phyloP scores from a whole-genome alignment of 164 flowering plant genomes.

The Vitis labrusca region DNA sequence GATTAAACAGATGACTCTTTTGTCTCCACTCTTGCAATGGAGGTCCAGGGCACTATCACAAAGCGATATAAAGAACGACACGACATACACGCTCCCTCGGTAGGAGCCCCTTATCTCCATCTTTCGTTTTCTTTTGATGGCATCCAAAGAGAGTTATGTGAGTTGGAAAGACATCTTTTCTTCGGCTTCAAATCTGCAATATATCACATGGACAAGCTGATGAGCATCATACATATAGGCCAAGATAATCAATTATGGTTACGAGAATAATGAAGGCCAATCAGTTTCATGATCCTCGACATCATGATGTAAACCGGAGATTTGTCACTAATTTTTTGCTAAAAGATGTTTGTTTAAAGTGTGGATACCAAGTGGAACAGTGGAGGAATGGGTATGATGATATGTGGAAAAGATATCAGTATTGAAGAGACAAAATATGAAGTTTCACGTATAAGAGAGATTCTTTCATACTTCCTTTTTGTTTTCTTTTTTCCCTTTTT shows the following conservation, averaged over 20 bases:
- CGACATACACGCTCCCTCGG: conserved; percentile 44
- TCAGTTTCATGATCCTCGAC: background rate
- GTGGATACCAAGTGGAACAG: too few species aligned
- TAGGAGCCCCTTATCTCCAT: conserved; percentile 7
- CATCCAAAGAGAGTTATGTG: conserved; percentile 30
- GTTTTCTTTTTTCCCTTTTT: background rate
- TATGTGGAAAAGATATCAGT: background rate
- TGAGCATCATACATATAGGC: background rate
- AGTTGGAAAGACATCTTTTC: conserved; percentile 17
- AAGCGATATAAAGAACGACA: conserved; percentile 26
- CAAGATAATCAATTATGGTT: background rate
- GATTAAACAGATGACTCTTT: conserved; percentile 52
- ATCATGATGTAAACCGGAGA: background rate
- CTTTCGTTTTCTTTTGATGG: conserved; percentile 24
- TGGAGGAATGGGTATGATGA: too few species aligned
- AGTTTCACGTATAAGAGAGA: background rate
- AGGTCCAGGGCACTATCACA: conserved; percentile 31
- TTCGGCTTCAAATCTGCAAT: background rate
- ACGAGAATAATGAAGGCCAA: background rate
- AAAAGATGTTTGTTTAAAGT: too few species aligned
- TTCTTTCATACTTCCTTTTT: background rate
- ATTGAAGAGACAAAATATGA: background rate
- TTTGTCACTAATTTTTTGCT: background rate
- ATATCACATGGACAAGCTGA: background rate
- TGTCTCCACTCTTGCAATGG: conserved; percentile 48